Evolutionary conservation across 1,284 basidiomycete genomes (phyloP).

Genomic region (Abortiporus biennis): DNA sequence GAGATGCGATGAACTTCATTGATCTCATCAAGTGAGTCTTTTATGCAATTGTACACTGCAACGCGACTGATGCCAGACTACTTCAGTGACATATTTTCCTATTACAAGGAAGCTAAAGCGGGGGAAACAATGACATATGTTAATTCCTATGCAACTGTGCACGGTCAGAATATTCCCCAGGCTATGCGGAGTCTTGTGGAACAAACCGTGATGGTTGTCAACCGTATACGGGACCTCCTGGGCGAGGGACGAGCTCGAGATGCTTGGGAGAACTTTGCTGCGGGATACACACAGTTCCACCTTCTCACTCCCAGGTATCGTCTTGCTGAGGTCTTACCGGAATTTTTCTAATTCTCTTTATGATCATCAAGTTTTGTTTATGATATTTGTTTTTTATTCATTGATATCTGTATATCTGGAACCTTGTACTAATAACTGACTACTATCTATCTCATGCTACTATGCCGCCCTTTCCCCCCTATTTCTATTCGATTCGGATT

Average conservation of each 20-base stretch:
- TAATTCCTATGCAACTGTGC: slow-evolving; percentile 9
- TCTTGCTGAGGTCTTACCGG: slow-evolving; percentile 10
- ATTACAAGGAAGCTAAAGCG: slow-evolving; percentile 14
- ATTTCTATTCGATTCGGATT: too few species aligned
- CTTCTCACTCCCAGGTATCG: slow-evolving; percentile 10
- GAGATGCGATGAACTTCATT: slow-evolving; percentile 7
- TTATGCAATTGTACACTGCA: neutral
- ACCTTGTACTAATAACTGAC: too few species aligned
- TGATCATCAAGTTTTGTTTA: too few species aligned
- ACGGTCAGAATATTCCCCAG: slow-evolving; percentile 4
- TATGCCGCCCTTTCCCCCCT: too few species aligned
- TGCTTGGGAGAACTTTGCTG: slow-evolving; percentile 14
- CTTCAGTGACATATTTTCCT: slow-evolving; percentile 14
- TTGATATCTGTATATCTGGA: too few species aligned
- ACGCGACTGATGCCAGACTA: neutral
- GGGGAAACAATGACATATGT: slow-evolving; percentile 13
- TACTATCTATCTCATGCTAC: too few species aligned
- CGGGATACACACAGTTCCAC: slow-evolving; percentile 13
- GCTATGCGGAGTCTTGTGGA: slow-evolving; percentile 17
- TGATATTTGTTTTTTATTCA: too few species aligned
- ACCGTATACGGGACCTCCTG: slow-evolving; percentile 10
- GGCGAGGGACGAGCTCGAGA: slow-evolving; percentile 10
- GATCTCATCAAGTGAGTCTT: slow-evolving; percentile 7
- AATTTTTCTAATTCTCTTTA: slow-evolving; percentile 7
- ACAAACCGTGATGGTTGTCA: slow-evolving; percentile 17